Evolutionary conservation across 1,284 basidiomycete species (phyloP), one percentile per base, ranked within the genome.

Genomic region (Tylopilus sp.): DNA sequence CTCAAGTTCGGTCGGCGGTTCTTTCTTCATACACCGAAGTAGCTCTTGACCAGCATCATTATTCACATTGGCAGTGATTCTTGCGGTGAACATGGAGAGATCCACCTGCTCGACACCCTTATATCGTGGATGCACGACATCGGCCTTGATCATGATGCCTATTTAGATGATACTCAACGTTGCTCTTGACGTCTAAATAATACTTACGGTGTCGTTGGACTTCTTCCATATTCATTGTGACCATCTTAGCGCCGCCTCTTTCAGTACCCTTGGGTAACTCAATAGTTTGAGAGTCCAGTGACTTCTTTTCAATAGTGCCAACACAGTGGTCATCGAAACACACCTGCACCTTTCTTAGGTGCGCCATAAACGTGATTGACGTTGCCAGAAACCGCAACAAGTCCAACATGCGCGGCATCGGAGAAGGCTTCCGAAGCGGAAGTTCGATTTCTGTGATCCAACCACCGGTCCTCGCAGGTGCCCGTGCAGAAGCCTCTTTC

Each of bases 1-100:
- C 58, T 87, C 90, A 74, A 96, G 89, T 62, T 82, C 86, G 6
- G 81, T 83, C 0, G 96, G 96, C 0, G 95, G 92, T 52, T 93
- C 89, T 83, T 99, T 99, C 86, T 98, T 98, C 1, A 96, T 98
- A 12, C 95, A 94, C 58, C 96, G 86, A 72, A 94, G 88, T 53
- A 98, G 84, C 78, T 98, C 96, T 5, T 84, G 76, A 1, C 86
- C 84, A 71, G 95, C 87, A 65, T 92, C 90, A 64, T 87, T 82
- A 65, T 91, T 89, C 6, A 96, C 81, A 12, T 83, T 84, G 10
- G 97, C 93, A 62, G 86, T 85, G 54, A 96, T 86, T 58, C 93
- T 88, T 1, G 93, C 95, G 33, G 92, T 89, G 73, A 93, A 96
- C 49, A 96, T 90, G 6, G 93, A 89, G 44, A 98, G 82, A 29